phyloP scores from a whole-genome alignment of 1,284 basidiomycete genomes.

The Trichosporon sp. region DNA sequence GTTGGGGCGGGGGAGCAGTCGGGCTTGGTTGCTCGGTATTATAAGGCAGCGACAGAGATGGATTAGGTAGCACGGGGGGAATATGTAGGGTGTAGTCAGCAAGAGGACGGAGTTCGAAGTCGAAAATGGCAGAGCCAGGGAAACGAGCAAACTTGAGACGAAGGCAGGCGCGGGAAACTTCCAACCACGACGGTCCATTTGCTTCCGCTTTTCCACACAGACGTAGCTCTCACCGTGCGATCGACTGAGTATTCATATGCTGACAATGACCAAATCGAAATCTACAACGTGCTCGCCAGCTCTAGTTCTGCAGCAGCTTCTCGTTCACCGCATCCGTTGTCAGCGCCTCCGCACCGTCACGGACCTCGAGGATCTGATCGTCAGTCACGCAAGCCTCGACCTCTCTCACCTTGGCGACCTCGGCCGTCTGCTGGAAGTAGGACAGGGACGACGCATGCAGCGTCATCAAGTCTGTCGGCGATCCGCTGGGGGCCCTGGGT shows the following conservation, averaged over 20 bases:
- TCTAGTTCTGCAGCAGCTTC: slow-evolving; percentile 59
- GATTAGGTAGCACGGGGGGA: not conserved
- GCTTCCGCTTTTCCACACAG: slow-evolving; percentile 8
- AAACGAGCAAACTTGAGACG: slow-evolving; percentile 18
- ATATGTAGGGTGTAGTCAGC: slow-evolving; percentile 3
- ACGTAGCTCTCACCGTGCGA: not conserved
- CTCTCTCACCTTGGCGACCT: slow-evolving; percentile 51
- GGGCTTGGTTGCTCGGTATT: too few relatives aligned
- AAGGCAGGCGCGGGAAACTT: slow-evolving; percentile 20
- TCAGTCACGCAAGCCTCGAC: not conserved
- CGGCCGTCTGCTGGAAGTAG: slow-evolving; percentile 70
- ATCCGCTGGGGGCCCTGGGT: slow-evolving; percentile 64
- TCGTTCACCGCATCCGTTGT: slow-evolving; percentile 71
- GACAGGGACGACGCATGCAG: slow-evolving; percentile 79
- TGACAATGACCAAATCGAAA: slow-evolving; percentile 15
- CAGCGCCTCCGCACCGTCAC: slow-evolving; percentile 76
- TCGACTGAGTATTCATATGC: not conserved
- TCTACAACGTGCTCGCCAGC: not conserved
- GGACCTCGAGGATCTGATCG: slow-evolving; percentile 68
- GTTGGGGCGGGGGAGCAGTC: not conserved
- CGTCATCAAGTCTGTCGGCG: slow-evolving; percentile 74
- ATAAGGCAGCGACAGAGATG: too few relatives aligned
- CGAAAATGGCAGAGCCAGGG: slow-evolving; percentile 2
- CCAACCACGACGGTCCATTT: not conserved
- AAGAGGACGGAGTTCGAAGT: slow-evolving; percentile 2